phyloP scores from a whole-genome alignment of 148 eudicot genomes.

The Fagopyrum esculentum region DNA sequence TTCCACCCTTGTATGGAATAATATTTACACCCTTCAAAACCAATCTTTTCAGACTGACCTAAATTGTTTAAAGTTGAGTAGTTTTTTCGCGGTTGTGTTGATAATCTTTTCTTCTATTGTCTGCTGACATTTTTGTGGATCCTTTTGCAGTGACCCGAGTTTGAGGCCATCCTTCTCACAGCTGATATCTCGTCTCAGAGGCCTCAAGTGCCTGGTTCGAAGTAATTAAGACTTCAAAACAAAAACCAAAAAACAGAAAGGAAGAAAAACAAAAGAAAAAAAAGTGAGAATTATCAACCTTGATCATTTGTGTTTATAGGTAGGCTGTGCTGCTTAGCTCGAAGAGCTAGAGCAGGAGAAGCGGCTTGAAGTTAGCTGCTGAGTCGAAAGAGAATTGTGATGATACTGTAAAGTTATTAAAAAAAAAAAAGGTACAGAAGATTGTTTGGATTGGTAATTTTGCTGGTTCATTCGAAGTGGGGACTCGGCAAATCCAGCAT shows the following conservation, averaged over 20 bases:
- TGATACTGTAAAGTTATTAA: slow-evolving; percentile 25
- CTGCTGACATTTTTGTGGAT: not conserved
- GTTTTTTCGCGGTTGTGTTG: not conserved
- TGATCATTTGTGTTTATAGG: slow-evolving; percentile 28
- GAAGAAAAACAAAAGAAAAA: not conserved
- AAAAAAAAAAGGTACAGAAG: slow-evolving; percentile 18
- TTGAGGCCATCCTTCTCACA: slow-evolving; percentile 75
- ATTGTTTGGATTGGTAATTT: slow-evolving; percentile 44
- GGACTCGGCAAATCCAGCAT: slow-evolving; percentile 58
- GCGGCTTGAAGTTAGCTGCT: slow-evolving; percentile 30
- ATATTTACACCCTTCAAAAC: too few relatives aligned
- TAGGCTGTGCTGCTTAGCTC: slow-evolving; percentile 33
- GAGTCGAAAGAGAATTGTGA: slow-evolving; percentile 21
- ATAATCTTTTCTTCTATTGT: not conserved
- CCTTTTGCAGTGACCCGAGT: slow-evolving; percentile 57
- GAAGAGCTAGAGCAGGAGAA: slow-evolving; percentile 46
- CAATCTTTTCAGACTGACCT: not conserved
- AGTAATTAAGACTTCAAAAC: slow-evolving; percentile 20
- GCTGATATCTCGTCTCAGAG: slow-evolving; percentile 70
- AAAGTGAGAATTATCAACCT: not conserved
- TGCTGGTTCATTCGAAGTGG: slow-evolving; percentile 82
- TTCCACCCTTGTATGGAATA: too few relatives aligned
- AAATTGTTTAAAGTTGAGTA: not conserved
- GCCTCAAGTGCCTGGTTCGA: slow-evolving; percentile 47
- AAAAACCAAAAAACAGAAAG: not conserved